Base-by-base conservation (phyloP, 164 flowering plant genomes). In the Macadamia tetraphylla region DNA sequence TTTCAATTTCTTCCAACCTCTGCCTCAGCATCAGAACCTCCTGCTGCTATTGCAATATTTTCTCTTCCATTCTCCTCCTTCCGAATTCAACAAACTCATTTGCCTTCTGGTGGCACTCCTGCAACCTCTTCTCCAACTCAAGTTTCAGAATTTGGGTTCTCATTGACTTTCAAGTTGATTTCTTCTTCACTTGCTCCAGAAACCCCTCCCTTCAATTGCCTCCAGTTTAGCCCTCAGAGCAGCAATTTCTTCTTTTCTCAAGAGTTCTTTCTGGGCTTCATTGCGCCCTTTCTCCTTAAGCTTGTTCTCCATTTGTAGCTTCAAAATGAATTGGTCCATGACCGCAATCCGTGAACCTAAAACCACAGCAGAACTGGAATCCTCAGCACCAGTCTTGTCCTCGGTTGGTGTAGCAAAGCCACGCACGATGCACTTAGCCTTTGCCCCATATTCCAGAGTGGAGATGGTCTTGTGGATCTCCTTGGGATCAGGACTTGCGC, bases 401-500 rank as follows among this genome's bases (percentile, higher is more conserved):
- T 85, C 89, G 23, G 69, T 69, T 52, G 97, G 96, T 23, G 96
- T 87, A 60, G 82, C 87, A 69, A 89, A 87, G 18, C 92, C 92
- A 55, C 99, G 92, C 40, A 94, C 84, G 42, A 94, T 94, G 71
- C 99, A 92, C 69, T 94, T 94, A 4, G 99, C 98, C 79, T 94
- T 94, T 15, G 99, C 99, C 23, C 99, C 99, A 73, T 94, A 94
- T 69, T 94, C 99, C 23, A 94, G 84, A 6, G 97, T 94, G 56
- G 90, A 84, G 35, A 92, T 82, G 30, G 99, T 94, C 79, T 88
- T 92, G 74, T 92, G 88, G 70, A 92, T 80, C 75, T 94, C 98
- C 78, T 92, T 94, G 0, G 91, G 97, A 67, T 92, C 99, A 3
- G 99, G 99, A 71, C 97, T 92, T 49, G 96, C 94, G 77, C 99